Percentiles rank a stretch among this genome's conserved stretches.
Evolutionary conservation across 306 rosid species (phyloP).

Genomic region (Prunus davidiana): DNA sequence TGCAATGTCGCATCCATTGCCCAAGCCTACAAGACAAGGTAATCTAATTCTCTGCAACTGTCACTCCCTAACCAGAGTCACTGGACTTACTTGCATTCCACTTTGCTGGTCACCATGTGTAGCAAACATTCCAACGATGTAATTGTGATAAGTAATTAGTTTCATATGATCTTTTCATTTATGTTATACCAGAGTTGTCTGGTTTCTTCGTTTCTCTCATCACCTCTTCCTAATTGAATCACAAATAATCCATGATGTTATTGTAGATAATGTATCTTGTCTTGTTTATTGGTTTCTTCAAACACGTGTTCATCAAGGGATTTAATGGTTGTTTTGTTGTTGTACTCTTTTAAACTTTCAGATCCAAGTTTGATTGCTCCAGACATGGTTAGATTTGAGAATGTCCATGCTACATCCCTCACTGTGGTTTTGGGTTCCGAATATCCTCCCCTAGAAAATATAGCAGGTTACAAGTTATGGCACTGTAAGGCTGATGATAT

Average conservation of each 20-base stretch:
- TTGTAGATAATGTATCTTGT: background rate
- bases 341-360: slow-evolving; percentile 30
- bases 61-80: background rate
- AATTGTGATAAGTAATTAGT: background rate
- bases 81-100: background rate
- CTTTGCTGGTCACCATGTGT: background rate
- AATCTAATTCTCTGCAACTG: slow-evolving; percentile 1
- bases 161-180: slow-evolving; percentile 1
- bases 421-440: slow-evolving; percentile 56
- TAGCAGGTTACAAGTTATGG: slow-evolving; percentile 60
- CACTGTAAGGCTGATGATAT: slow-evolving; percentile 53
- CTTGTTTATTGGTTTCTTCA: background rate
- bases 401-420: slow-evolving; percentile 58
- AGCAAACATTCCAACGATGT: background rate
- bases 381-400: slow-evolving; percentile 68
- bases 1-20: slow-evolving; percentile 24
- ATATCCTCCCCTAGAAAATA: slow-evolving; percentile 38
- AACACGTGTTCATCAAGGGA: background rate
- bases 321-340: background rate
- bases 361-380: slow-evolving; percentile 46
- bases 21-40: slow-evolving; percentile 52
- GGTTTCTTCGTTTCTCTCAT: background rate
- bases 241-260: background rate
- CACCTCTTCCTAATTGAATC: background rate
- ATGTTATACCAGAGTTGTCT: background rate